Evolutionary conservation across 2,329 filamentous ascomycete genomes (phyloP), one percentile per base, ranked within the genome.

Genomic region (Colletotrichum higginsianum): DNA sequence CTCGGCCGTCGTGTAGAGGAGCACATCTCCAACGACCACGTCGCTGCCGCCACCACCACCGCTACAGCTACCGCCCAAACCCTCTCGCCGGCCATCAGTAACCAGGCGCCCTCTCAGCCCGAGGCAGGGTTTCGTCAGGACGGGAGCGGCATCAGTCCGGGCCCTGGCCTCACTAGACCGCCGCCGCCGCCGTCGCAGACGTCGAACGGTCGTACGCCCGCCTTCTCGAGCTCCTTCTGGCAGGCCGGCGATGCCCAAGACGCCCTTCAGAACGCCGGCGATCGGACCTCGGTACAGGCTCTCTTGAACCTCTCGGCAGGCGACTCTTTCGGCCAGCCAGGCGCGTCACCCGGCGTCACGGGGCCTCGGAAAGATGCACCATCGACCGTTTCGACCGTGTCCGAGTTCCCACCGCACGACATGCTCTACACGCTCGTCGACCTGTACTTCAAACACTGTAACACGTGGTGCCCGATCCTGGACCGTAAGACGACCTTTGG

Each of bases 371-470:
- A 75, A 52, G 77, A 78, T 11, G 75, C 78, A 1, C 79, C 79
- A 1, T 79, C 79, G 0, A 74, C 79, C 8, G 73, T 81, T n/a
- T 78, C 80, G 18, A 80, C 80, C 78, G 86, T 76, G 74, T 83
- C 76, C 77, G 82, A 90, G 64, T 84, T 91, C 1, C 89, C 89
- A 2, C 88, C 89, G 0, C 89, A 90, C 72, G 89, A 91, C 73
- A 82, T 91, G 15, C 78, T 90, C 4, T 91, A 90, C 71, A 87
- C 86, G 2, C 80, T 91, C 2, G 88, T 89, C 18, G 88, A 90
- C 72, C 80, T 91, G 9, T 91, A 89, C 79, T 91, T 91, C 81
- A 90, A 89, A 75, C 88, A 91, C 77, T 87, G 89, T 77, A 90
- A 90, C 74, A 88, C 89, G 0, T 91, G 89, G 89, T 85, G 83